Base-by-base conservation (phyloP, 2,329 filamentous ascomycete genomes). In the Verticillium klebahnii region DNA sequence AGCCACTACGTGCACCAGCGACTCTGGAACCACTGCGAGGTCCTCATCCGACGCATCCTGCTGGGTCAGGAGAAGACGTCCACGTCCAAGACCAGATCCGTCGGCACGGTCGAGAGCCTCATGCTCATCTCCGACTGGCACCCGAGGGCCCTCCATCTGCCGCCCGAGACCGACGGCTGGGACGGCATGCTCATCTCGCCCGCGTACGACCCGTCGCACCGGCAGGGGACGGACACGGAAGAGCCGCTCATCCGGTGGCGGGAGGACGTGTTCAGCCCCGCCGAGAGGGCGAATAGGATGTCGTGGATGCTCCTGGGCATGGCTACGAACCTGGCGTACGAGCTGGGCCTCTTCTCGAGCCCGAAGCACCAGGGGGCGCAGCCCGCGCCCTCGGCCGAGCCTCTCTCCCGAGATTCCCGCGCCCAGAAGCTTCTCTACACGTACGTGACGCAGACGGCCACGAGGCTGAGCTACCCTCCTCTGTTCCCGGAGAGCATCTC, bases 291-390 rank as follows among this genome's bases (percentile, higher is more conserved):
- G 0, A 67, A 69, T 7, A 62, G 67, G 32, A 70, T 70, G 68
- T 70, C 68, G 1, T 70, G 67, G 68, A 70, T 70, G 68, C 66
- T 70, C 1, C 29, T 70, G 0, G 68, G 68, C 1, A 62, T 67
- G 59, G 68, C 68, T 0, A 65, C 61, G 5, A 67, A 64, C 12
- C 60, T 68, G 1, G 66, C 58, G 2, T 67, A 69, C 14, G 68
- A 69, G 45, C 64, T 69, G 3, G 68, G 64, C 0, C 52, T 69
- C 5, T 58, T 68, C n/a, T 65, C 63, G 2, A 59, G 34, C 19
- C 57, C 56, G 15, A 36, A 61, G 6, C 34, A 36, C 2, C 57
- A 32, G 17, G 25, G n/a, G 25, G 23, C 17, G 14, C 19, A 25
- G 25, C 56, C 17, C 5, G 3, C 29, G 5, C 23, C 29, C 29